Conservation (phyloP, 768 basidiomycete species). For the Hericium coralloides region DNA sequence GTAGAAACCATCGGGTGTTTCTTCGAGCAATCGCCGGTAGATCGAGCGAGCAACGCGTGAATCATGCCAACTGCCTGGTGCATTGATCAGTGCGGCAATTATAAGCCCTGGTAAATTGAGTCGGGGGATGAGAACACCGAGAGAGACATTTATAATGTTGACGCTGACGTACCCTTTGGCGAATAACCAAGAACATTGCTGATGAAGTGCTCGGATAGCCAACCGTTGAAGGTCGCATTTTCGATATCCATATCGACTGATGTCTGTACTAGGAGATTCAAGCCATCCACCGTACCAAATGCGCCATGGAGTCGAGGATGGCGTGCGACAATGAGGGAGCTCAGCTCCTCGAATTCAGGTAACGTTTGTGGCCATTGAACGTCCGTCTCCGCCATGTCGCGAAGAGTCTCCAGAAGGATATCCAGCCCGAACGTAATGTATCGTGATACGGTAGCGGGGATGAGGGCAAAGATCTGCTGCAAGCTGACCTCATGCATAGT, state of each 20-base stretch:
- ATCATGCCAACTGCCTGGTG: conserved; percentile 44
- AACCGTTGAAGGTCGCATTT: conserved; percentile 2
- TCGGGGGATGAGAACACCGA: not conserved
- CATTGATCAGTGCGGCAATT: conserved; percentile 27
- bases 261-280: not conserved
- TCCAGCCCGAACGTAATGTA: conserved; percentile 27
- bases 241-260: not conserved
- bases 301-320: not conserved
- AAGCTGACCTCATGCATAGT: conserved; percentile 30
- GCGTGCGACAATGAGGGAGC: not conserved
- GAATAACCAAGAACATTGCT: conserved; percentile 2
- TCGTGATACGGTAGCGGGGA: conserved; percentile 26
- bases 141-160: not conserved
- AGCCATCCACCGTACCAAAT: not conserved
- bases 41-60: conserved; percentile 31
- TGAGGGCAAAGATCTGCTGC: conserved; percentile 34
- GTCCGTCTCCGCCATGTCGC: not conserved
- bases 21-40: conserved; percentile 24
- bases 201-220: not conserved
- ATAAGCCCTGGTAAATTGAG: conserved; percentile 23
- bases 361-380: not conserved
- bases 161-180: conserved; percentile 18
- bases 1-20: conserved; percentile 33
- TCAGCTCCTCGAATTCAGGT: not conserved
- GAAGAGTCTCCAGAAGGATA: conserved; percentile 23